These are phyloP conservation scores for Acer yangbiense DNA, from an alignment of 345 rosid species.

Conservation along the genomic window DNA sequence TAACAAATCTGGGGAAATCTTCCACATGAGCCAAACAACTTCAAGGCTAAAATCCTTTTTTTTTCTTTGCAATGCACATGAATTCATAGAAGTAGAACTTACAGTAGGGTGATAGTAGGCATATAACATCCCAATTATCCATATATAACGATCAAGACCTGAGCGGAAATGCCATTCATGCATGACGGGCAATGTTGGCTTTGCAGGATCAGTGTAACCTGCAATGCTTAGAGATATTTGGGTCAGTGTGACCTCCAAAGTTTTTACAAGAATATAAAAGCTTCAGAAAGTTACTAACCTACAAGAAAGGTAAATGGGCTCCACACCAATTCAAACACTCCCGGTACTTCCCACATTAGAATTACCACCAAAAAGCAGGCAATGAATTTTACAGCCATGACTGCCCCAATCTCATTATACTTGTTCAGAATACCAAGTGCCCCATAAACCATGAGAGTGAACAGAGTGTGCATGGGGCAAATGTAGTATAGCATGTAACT, in stretches of 20 bases:
- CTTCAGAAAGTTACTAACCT: constrained; percentile 53
- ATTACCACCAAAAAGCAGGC: constrained; percentile 88
- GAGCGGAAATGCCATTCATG: constrained; percentile 99
- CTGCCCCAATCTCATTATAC: constrained; percentile 79
- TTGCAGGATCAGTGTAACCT: constrained; percentile 94
- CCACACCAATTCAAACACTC: constrained; percentile 94
- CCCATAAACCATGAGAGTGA: constrained; percentile 98
- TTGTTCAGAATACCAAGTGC: constrained; percentile 91
- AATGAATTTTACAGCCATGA: constrained; percentile 68
- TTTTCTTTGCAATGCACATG: not conserved
- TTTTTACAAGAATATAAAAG: constrained; percentile 22
- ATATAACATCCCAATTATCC: constrained; percentile 98
- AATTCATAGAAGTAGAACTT: constrained; percentile 38
- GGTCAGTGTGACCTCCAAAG: constrained; percentile 4
- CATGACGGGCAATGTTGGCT: constrained; percentile 64
- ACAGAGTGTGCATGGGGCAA: constrained; percentile 99
- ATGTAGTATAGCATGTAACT: constrained; percentile 93
- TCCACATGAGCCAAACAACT: constrained; percentile 10
- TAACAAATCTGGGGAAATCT: not conserved
- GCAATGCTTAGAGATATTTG: constrained; percentile 36
- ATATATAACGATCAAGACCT: constrained; percentile 98
- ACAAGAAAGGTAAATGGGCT: constrained; percentile 81
- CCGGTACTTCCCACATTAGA: constrained; percentile 92
- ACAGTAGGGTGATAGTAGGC: constrained; percentile 99
- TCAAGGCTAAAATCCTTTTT: constrained; percentile 20